Percentiles rank a stretch among this genome's conserved stretches.
Evolutionary conservation across 805 yeast species (phyloP).

Genomic region (Sugiyamaella chiloensis): DNA sequence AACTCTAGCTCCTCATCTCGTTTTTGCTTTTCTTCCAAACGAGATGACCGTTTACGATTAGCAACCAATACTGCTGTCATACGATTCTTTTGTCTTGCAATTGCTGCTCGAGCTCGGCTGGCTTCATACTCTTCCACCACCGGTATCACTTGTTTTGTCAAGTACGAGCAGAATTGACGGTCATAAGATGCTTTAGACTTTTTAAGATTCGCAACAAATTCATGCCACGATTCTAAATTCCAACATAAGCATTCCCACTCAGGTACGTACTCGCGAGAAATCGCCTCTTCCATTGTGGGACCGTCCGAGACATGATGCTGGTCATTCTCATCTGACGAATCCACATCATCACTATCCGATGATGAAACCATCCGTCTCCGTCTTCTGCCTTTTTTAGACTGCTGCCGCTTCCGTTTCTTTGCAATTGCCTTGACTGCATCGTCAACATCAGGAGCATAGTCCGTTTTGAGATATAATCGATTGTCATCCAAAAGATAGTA

Average conservation of each 20-base stretch:
- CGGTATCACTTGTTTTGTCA: constrained; percentile 29
- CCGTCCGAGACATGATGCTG: not conserved
- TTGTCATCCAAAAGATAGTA: constrained; percentile 37
- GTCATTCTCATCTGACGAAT: constrained; percentile 11
- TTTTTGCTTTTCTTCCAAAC: constrained; percentile 29
- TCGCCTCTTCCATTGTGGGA: constrained; percentile 17
- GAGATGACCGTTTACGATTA: constrained; percentile 33
- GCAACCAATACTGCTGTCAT: constrained; percentile 28
- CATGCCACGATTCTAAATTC: constrained; percentile 30
- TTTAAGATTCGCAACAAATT: constrained; percentile 20
- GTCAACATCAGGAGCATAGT: constrained; percentile 15
- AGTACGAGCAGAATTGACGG: constrained; percentile 20
- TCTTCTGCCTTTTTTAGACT: not conserved
- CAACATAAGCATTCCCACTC: constrained; percentile 35
- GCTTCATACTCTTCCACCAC: constrained; percentile 30
- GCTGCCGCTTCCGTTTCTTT: constrained; percentile 3
- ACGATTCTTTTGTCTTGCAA: constrained; percentile 26
- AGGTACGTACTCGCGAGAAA: constrained; percentile 23
- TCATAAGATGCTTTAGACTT: constrained; percentile 22
- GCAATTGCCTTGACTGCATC: constrained; percentile 13
- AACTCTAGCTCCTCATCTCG: constrained; percentile 20
- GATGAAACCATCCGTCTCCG: constrained; percentile 14
- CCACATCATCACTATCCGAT: constrained; percentile 15
- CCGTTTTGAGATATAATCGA: constrained; percentile 29
- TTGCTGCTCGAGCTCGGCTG: constrained; percentile 26